Evolutionary conservation across 495 filamentous ascomycete genomes (phyloP), one percentile per base, ranked within the genome.

Genomic region (Xylaria nigripes): DNA sequence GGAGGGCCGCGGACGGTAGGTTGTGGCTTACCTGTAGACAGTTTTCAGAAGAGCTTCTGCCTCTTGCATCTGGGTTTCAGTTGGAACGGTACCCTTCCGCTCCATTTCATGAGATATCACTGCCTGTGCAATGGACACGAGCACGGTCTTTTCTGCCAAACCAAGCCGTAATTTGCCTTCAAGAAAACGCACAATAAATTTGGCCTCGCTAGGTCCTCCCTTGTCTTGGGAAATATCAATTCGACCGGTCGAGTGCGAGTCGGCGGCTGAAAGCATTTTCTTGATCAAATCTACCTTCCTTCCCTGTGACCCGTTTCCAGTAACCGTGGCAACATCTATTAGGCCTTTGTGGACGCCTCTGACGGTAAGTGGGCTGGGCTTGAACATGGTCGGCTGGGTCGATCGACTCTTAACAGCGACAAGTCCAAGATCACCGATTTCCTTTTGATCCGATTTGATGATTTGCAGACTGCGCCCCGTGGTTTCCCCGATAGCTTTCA

Each of bases 341-440:
- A 98, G 68, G 9, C 89, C 87, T 69, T 95, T 85, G 61, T 91
- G 89, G 1, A 98, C 91, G 18, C 87, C 88, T 38, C 77, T 79
- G 4, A 98, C 78, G 1, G 90, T 96, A 61, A 98, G 74, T 19
- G 90, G 76, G 67, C 95, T 96, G 2, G 90, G 94, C 66, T 93
- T 92, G 76, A 96, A 95, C 87, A 98, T 95, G 1, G 94, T 97
- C 10, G 86, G 86, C 64, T 98, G 93, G 45, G 90, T 96, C 18
- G 83, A 86, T 68, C 94, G 80, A 66, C 89, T 95, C 70, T 97
- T 96, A 24, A 93, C 89, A 21, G 93, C 93, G 1, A 98, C 93
- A 47, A 97, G 75, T 15, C 93, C 93, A 18, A 98, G 76, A 68
- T 98, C 93, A 22, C 93, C 93, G 65, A 96, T 94, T 60, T 96